phyloP scores from a whole-genome alignment of 495 filamentous ascomycete genomes.

The Penicillium psychrofluorescens region DNA sequence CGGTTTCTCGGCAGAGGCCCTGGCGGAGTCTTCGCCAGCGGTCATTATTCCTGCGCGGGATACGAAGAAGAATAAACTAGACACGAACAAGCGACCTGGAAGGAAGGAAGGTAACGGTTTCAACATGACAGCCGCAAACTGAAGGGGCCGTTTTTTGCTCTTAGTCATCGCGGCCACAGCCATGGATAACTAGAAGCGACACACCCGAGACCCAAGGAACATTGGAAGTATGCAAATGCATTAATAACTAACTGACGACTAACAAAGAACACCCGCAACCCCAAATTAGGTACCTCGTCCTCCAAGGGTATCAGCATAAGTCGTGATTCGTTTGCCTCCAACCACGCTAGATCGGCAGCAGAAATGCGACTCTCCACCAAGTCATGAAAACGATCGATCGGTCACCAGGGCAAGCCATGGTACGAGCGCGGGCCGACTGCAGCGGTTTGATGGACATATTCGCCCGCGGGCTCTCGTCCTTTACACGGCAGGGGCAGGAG shows the following conservation, averaged over 20 bases:
- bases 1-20: not conserved
- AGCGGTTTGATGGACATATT: too few species aligned
- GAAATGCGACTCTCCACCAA: conserved; percentile 8
- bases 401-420: too few species aligned
- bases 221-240: too few species aligned
- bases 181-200: too few species aligned
- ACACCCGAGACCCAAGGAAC: not conserved
- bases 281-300: conserved; percentile 5
- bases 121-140: not conserved
- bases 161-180: conserved; percentile 3
- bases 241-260: not conserved
- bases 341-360: conserved; percentile 4
- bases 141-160: not conserved
- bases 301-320: conserved; percentile 24
- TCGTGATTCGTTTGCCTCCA: conserved; percentile 17
- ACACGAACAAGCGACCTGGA: too few species aligned
- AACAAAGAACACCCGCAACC: conserved; percentile 4
- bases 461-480: not conserved
- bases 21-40: not conserved
- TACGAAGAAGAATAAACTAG: too few species aligned
- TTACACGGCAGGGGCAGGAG: conserved; percentile 1
- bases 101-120: conserved; percentile 1
- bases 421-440: too few species aligned
- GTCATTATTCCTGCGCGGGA: too few species aligned
- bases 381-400: not conserved